A percentile compares a stretch with the other conserved stretches of the same genome.
phyloP scores from a whole-genome alignment of 805 yeast genomes.

The Wickerhamomyces tratensis region DNA sequence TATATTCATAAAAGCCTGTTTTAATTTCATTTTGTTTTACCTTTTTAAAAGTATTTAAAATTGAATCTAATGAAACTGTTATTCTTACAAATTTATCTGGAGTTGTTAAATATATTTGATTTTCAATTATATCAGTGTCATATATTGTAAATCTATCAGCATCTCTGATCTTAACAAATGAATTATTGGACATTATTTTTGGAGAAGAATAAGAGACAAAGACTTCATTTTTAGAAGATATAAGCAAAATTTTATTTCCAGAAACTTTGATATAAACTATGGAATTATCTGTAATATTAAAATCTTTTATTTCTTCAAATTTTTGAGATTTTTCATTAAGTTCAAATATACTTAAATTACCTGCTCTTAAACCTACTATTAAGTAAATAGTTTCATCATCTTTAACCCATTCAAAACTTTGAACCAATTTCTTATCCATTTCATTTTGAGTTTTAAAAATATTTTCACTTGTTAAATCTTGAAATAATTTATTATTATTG shows the following conservation, averaged over 20 bases:
- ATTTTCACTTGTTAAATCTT: constrained; percentile 5
- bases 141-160: constrained; percentile 9
- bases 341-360: constrained; percentile 3
- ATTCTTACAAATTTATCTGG: constrained; percentile 5
- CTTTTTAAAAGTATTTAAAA: too few relatives aligned
- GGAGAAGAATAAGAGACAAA: not conserved
- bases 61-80: too few relatives aligned
- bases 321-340: not conserved
- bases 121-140: constrained; percentile 5
- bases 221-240: constrained; percentile 12
- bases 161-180: not conserved
- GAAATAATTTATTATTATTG: constrained; percentile 7
- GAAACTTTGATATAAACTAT: constrained; percentile 6
- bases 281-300: not conserved
- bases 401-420: constrained; percentile 12
- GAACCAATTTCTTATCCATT: constrained; percentile 6
- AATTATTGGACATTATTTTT: not conserved
- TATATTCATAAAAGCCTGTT: constrained; percentile 4
- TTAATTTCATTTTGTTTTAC: not conserved
- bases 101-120: constrained; percentile 3
- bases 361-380: constrained; percentile 13
- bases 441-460: constrained; percentile 5
- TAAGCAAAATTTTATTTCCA: not conserved
- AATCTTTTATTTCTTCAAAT: not conserved
- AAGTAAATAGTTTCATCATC: constrained; percentile 2